Base-by-base conservation (phyloP, 2,329 filamentous ascomycete genomes). In the Pseudocercospora crystallina region DNA sequence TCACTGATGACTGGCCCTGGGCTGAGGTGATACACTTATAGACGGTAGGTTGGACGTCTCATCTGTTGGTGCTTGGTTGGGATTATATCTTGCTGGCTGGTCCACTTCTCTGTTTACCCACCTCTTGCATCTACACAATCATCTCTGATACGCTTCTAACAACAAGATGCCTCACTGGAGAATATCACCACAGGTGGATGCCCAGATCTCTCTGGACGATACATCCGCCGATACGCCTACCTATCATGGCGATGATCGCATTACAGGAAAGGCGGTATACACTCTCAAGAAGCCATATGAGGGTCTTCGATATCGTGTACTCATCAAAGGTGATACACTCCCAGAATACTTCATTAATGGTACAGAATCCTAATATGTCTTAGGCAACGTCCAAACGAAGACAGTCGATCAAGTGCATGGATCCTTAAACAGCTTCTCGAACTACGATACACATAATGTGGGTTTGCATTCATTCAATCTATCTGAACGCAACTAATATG, bases 211-310 rank as follows among this genome's bases (percentile, higher is more conserved):
- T 8, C 2, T 34, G 8, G 20, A 32, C 17, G 20, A 13, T 26
- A 32, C 29, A 8, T 36, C 38, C 13, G 29, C 29, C 12, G 35
- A 44, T 9, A 47, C n/a, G 8, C 49, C 42, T 5, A 43, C 43
- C 2, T 56, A 46, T 31, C 29, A 39, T 13, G 53, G 53, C 32
- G 31, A 31, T 20, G 45, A 52, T 9, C 34, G 43, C 8, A 53
- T 56, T 15, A 39, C 34, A 8, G 53, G 53, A 39, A 17, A 32
- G n/a, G 53, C 53, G n/a, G 39, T 37, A 8, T 56, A 49, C 29
- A 43, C 12, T 10, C 41, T 46, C 30, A 49, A 50, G 42, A 53
- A 52, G 34, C 32, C 44, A n/a, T 38, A 53, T 8, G 38, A 46
- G 30, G 46, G 45, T 14, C 33, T 53, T 15, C 49, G 47, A 5